phyloP scores from a whole-genome alignment of 2,329 filamentous ascomycete genomes.

The Calycina marina region DNA sequence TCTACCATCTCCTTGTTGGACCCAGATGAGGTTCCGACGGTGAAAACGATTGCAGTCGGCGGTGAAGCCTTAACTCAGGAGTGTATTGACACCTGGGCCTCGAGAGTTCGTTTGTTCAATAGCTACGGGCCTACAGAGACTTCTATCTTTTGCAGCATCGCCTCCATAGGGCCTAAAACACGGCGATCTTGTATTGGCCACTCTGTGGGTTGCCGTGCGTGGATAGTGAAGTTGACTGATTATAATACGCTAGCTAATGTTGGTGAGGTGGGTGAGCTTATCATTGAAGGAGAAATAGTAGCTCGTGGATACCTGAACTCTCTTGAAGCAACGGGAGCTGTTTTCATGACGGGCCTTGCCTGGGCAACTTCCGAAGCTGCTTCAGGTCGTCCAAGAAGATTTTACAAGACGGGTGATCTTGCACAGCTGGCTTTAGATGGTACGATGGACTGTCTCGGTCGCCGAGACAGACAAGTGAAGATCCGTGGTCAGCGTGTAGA shows the following conservation, averaged over 20 bases:
- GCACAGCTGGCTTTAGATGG: not conserved
- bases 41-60: not conserved
- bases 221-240: not conserved
- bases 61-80: not conserved
- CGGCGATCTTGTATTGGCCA: not conserved
- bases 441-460: not conserved
- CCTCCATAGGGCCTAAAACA: not conserved
- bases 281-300: not conserved
- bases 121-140: not conserved
- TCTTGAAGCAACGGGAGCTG: not conserved
- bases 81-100: not conserved
- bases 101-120: not conserved
- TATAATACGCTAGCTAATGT: not conserved
- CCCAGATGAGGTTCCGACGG: not conserved
- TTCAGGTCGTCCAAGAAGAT: too few relatives aligned
- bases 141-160: not conserved
- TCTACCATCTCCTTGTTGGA: not conserved
- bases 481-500: not conserved
- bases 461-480: not conserved
- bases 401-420: not conserved
- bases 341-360: not conserved
- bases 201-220: not conserved
- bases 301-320: not conserved
- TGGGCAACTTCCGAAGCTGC: too few relatives aligned
- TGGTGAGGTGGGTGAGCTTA: not conserved